Evolutionary conservation across 148 eudicot genomes (phyloP).

Genomic region (Rhododendron henanense): DNA sequence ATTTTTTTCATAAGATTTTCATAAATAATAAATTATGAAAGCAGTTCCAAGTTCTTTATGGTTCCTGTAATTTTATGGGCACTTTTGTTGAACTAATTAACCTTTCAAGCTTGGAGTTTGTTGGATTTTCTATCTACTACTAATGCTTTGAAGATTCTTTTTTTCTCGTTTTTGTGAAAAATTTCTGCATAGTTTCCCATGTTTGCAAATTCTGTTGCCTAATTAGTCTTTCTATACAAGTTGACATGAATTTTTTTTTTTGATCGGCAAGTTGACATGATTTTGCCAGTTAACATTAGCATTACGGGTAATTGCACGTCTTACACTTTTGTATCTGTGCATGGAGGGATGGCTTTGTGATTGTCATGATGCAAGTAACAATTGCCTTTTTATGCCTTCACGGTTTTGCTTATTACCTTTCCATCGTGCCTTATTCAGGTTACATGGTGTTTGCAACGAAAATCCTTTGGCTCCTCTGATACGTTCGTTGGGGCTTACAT

Average conservation of each 20-base stretch:
- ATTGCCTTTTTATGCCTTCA: neutral
- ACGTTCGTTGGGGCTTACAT: slow-evolving; percentile 73
- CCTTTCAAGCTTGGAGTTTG: too few species aligned
- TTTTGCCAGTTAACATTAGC: neutral
- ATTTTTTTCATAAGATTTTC: too few species aligned
- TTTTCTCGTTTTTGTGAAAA: too few species aligned
- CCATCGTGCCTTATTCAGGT: slow-evolving; percentile 42
- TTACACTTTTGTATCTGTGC: neutral
- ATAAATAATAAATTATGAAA: too few species aligned
- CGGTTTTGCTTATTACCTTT: slow-evolving; percentile 3
- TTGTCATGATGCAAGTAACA: neutral
- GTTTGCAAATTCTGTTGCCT: too few species aligned
- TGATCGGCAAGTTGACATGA: neutral
- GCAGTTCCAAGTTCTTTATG: too few species aligned
- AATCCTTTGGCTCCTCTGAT: slow-evolving; percentile 97
- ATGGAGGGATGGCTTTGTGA: neutral
- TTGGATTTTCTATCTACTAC: too few species aligned
- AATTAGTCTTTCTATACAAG: neutral
- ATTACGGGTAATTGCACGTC: neutral
- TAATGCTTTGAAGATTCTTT: too few species aligned
- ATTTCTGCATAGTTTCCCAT: too few species aligned
- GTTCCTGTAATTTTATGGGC: too few species aligned
- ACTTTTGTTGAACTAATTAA: too few species aligned
- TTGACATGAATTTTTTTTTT: neutral
- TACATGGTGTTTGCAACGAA: slow-evolving; percentile 97